Base-by-base conservation (phyloP, 2,329 filamentous ascomycete species). In the Berkeleyomyces rouxiae region DNA sequence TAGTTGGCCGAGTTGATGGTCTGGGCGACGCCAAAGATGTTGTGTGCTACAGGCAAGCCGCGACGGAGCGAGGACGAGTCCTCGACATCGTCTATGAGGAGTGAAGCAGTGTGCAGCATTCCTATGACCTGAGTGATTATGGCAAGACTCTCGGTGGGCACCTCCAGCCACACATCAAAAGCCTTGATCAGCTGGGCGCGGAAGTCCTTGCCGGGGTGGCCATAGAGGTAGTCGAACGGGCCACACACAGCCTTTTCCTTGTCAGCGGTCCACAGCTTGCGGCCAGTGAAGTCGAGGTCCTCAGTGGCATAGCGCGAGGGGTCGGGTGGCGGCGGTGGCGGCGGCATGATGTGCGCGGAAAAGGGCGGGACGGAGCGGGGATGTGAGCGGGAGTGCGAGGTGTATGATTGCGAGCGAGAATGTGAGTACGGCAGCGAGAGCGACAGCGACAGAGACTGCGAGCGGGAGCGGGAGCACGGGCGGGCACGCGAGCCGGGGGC, bases 1-100 rank as follows among this genome's bases (percentile, higher is more conserved):
- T 95, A 95, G 74, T 95, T 95, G 66, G 89, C 88, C 59, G 85
- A 87, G 74, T 95, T 95, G 74, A 95, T 93, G 51, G 89, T 93
- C 73, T 95, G 90, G 4, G 90, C 84, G 3, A 86, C 84, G 66
- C 90, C 90, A 70, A 91, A 95, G 68, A 95, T 90, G 71, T 78
- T 82, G 74, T 95, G 88, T 2, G 90, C 87, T 23, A 92, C 89
- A 10, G 90, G 90, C 46, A 88, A 79, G 49, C 90, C 89, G 47
- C 90, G 82, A 47, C 90, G 85, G 37, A 95, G 79, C 66, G 83
- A 74, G 1, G 87, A 90, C 49, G 81, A 84, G 74, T 95, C 90
- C 75, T 95, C 88, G 5, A 95, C 89, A 72, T 95, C 90, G 73
- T 95, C 90, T 63, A 95, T 82, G 33, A 95, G 81, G 62, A 95